These are phyloP conservation scores for Symbiodinium natans DNA, from an alignment of 73 alveolate species.

Conservation along the genomic window DNA sequence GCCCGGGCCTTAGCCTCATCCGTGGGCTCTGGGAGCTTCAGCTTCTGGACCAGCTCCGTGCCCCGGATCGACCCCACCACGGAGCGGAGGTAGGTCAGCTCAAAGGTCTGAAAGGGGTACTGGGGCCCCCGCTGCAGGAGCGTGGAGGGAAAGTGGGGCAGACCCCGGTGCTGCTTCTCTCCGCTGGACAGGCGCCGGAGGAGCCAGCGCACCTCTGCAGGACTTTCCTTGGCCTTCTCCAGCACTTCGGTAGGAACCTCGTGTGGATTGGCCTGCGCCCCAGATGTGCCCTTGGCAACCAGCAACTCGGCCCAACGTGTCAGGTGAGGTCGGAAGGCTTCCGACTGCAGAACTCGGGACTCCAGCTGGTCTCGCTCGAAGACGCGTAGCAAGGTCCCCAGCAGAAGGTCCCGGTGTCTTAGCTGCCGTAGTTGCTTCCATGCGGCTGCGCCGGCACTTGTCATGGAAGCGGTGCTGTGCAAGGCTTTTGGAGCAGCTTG, in stretches of 20 bases:
- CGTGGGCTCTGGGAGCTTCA: slow-evolving; percentile 47
- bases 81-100: slow-evolving; percentile 87
- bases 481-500: background rate
- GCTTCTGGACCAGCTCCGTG: slow-evolving; percentile 41
- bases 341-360: slow-evolving; percentile 77
- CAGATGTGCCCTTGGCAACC: slow-evolving; percentile 26
- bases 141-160: slow-evolving; percentile 63
- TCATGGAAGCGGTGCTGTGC: too few relatives aligned
- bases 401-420: slow-evolving; percentile 63
- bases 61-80: slow-evolving; percentile 86
- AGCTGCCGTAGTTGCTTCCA: slow-evolving; percentile 75
- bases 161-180: slow-evolving; percentile 60
- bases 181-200: slow-evolving; percentile 49
- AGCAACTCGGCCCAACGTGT: slow-evolving; percentile 86
- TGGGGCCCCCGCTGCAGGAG: slow-evolving; percentile 73
- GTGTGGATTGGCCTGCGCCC: slow-evolving; percentile 50
- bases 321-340: slow-evolving; percentile 69
- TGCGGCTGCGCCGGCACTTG: background rate
- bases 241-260: slow-evolving; percentile 53
- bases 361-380: slow-evolving; percentile 88
- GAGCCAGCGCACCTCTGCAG: slow-evolving; percentile 71
- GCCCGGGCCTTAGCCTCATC: slow-evolving; percentile 49
- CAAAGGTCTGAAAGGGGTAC: slow-evolving; percentile 83
- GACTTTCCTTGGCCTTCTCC: slow-evolving; percentile 12
- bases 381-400: slow-evolving; percentile 51